These are phyloP conservation scores for Cystofilobasidium macerans DNA, from an alignment of 768 basidiomycete genomes.

Conservation along the genomic window DNA sequence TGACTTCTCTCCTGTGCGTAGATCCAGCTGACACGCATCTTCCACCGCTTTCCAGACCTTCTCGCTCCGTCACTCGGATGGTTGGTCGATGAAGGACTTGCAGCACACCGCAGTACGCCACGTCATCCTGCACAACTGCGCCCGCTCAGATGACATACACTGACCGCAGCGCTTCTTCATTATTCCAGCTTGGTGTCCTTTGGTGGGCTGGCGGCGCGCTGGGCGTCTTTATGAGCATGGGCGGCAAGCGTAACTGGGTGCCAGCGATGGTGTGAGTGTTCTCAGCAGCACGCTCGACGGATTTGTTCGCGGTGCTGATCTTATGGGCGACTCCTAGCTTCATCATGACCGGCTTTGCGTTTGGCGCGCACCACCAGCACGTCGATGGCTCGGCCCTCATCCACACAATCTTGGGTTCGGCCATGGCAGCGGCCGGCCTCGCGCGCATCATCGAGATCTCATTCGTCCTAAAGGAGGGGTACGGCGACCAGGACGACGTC, in stretches of 20 bases:
- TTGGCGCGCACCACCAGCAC: slow-evolving; percentile 79
- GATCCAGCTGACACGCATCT: neutral
- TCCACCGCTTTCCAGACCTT: neutral
- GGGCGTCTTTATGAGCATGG: slow-evolving; percentile 68
- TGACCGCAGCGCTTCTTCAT: neutral
- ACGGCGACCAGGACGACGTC: slow-evolving; percentile 29
- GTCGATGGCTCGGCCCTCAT: slow-evolving; percentile 76
- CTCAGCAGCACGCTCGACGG: no score
- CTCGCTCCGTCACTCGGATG: slow-evolving; percentile 22
- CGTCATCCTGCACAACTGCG: neutral
- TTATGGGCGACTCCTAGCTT: slow-evolving; percentile 48
- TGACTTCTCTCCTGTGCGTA: neutral
- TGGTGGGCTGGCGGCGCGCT: slow-evolving; percentile 83
- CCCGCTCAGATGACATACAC: neutral
- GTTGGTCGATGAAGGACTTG: slow-evolving; percentile 25
- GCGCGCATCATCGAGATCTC: slow-evolving; percentile 73
- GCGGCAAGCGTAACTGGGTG: slow-evolving; percentile 72
- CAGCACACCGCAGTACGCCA: slow-evolving; percentile 11
- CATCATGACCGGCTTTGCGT: slow-evolving; percentile 84
- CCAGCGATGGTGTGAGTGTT: slow-evolving; percentile 64
- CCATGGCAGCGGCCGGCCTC: slow-evolving; percentile 65
- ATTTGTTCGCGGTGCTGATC: no score
- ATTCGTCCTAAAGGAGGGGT: slow-evolving; percentile 46
- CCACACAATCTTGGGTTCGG: slow-evolving; percentile 22
- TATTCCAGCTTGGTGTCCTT: slow-evolving; percentile 36